These are phyloP conservation scores for Setomelanomma holmii DNA, from an alignment of 2,329 filamentous ascomycete genomes.

Conservation along the genomic window DNA sequence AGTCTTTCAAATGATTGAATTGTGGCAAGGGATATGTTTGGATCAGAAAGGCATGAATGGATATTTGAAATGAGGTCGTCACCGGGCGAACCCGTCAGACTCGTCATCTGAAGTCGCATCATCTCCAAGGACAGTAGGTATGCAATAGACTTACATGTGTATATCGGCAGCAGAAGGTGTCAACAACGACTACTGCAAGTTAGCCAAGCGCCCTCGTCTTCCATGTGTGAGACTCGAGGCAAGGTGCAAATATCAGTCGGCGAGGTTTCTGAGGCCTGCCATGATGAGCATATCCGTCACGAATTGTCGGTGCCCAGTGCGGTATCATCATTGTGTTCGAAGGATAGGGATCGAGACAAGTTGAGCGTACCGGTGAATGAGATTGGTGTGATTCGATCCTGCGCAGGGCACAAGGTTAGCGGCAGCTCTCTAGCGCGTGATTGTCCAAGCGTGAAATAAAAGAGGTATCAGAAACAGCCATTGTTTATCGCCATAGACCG, in stretches of 20 bases:
- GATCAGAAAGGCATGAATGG: constrained; percentile 71
- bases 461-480: constrained; percentile 52
- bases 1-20: too few species aligned
- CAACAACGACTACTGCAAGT: constrained; percentile 6
- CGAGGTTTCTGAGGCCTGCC: constrained; percentile 99
- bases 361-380: constrained; percentile 34
- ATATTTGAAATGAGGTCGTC: constrained; percentile 66
- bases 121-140: constrained; percentile 33
- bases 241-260: constrained; percentile 74
- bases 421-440: constrained; percentile 8
- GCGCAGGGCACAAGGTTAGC: constrained; percentile 18
- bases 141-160: constrained; percentile 30
- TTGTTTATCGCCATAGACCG: constrained; percentile 48
- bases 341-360: too few species aligned
- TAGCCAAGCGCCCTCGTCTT: constrained; percentile 8
- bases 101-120: constrained; percentile 72
- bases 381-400: background rate
- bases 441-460: constrained; percentile 9
- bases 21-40: background rate
- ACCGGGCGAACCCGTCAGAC: constrained; percentile 76
- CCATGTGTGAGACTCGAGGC: constrained; percentile 4
- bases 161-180: background rate
- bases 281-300: constrained; percentile 87
- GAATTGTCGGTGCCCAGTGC: constrained; percentile 95
- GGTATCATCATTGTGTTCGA: constrained; percentile 75